Conservation (phyloP, 805 yeast species). For the Cyberlindnera americana region DNA sequence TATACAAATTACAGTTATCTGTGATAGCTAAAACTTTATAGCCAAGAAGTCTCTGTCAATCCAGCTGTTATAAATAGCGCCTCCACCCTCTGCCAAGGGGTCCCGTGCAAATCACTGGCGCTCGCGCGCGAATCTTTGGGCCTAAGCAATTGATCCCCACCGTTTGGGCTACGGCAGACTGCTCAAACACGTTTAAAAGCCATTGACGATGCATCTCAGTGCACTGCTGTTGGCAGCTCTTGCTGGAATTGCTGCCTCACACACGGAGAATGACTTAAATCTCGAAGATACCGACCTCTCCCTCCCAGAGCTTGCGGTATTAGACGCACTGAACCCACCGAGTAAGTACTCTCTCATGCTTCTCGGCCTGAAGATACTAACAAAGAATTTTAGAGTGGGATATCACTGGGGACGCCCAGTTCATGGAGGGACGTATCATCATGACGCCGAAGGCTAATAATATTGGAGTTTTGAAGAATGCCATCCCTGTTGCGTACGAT, state of each 20-base stretch:
- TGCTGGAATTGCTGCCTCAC: slow-evolving; percentile 10
- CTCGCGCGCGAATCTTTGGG: too few species aligned
- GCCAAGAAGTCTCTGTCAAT: too few species aligned
- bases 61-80: too few species aligned
- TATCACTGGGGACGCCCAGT: slow-evolving; percentile 34
- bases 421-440: slow-evolving; percentile 52
- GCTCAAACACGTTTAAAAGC: too few species aligned
- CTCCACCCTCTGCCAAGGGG: too few species aligned
- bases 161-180: too few species aligned
- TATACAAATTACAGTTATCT: too few species aligned
- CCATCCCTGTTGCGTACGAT: slow-evolving; percentile 28
- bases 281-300: slow-evolving; percentile 31
- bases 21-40: too few species aligned
- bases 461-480: slow-evolving; percentile 46
- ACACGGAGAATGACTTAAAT: slow-evolving; percentile 22
- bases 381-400: too few species aligned
- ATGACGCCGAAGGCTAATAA: slow-evolving; percentile 42
- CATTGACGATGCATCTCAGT: too few species aligned
- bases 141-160: too few species aligned
- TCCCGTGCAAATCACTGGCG: too few species aligned
- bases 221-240: not conserved
- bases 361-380: not conserved
- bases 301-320: slow-evolving; percentile 36
- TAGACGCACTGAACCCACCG: slow-evolving; percentile 25
- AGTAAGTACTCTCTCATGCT: slow-evolving; percentile 7